These are phyloP conservation scores for Phytophthora macrochlamydospora DNA, from an alignment of 352 stramenopile species.

Conservation along the genomic window DNA sequence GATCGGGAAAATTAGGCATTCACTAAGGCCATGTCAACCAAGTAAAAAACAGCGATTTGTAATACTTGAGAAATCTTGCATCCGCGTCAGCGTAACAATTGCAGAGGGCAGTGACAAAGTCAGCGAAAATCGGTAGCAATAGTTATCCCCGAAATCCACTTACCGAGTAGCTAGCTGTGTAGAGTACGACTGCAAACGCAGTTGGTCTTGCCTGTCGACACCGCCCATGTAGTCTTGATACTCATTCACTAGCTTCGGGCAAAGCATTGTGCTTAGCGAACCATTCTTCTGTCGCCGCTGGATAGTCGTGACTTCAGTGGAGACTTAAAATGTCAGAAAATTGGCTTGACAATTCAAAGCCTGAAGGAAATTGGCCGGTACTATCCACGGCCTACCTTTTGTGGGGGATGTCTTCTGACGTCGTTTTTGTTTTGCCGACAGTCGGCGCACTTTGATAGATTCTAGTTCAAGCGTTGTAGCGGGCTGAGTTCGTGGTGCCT, in stretches of 20 bases:
- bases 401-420: background rate
- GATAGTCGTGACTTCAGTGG: slow-evolving; percentile 1
- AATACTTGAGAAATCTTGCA: slow-evolving; percentile 11
- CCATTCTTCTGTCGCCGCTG: background rate
- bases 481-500: too few relatives aligned
- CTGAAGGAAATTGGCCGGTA: too few relatives aligned
- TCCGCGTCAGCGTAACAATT: background rate
- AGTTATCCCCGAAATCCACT: background rate
- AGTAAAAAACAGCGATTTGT: slow-evolving; percentile 18
- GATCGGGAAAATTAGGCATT: background rate
- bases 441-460: too few relatives aligned
- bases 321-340: background rate
- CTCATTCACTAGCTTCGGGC: background rate
- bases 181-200: slow-evolving; percentile 16
- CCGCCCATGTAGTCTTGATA: slow-evolving; percentile 6
- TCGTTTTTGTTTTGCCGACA: too few relatives aligned
- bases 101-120: background rate
- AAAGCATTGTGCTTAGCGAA: background rate
- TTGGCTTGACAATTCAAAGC: slow-evolving; percentile 4
- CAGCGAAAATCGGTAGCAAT: background rate
- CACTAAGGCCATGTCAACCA: background rate
- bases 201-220: slow-evolving; percentile 17
- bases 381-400: background rate
- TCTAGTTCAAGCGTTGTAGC: too few relatives aligned
- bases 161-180: slow-evolving; percentile 10